Conservation (phyloP, 2,329 filamentous ascomycete species). For the Didymellaceae sp. region DNA sequence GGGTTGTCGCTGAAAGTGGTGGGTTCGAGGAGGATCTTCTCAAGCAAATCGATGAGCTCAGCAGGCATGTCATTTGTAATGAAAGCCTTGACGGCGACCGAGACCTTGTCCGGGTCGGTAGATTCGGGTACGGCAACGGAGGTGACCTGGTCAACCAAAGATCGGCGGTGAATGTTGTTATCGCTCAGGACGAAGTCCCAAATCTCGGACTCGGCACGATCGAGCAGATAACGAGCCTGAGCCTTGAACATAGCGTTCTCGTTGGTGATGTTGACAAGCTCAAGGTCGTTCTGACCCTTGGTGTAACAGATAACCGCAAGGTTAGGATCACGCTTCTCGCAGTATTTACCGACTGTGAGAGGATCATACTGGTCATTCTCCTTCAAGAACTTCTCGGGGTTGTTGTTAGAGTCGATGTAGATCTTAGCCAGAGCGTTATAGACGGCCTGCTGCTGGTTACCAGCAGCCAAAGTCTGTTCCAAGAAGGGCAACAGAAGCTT, state of each 20-base stretch:
- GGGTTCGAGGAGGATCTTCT: slow-evolving; percentile 99
- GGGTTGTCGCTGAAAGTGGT: slow-evolving; percentile 97
- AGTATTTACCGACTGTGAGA: slow-evolving; percentile 92
- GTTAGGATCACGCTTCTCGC: slow-evolving; percentile 97
- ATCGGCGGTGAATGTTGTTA: slow-evolving; percentile 94
- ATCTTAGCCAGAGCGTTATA: slow-evolving; percentile 99
- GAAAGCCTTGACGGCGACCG: slow-evolving; percentile 91
- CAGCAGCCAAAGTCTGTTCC: slow-evolving; percentile 84
- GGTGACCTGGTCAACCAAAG: slow-evolving; percentile 94
- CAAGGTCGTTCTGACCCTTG: slow-evolving; percentile 96
- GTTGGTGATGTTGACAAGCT: slow-evolving; percentile 96
- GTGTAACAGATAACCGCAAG: slow-evolving; percentile 92
- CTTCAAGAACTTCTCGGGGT: slow-evolving; percentile 95
- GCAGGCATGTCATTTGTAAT: slow-evolving; percentile 87
- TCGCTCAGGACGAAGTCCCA: slow-evolving; percentile 94
- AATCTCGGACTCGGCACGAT: slow-evolving; percentile 86
- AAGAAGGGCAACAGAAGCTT: slow-evolving; percentile 97
- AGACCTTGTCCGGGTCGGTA: slow-evolving; percentile 92
- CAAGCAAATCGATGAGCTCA: slow-evolving; percentile 94
- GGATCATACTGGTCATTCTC: slow-evolving; percentile 98
- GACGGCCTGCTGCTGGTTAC: slow-evolving; percentile 94
- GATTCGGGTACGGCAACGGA: slow-evolving; percentile 80
- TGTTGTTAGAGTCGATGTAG: slow-evolving; percentile 98
- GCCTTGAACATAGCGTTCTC: slow-evolving; percentile 99
- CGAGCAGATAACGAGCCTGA: slow-evolving; percentile 93